Evolutionary conservation across 345 rosid genomes (phyloP), one percentile per base, ranked within the genome.

Genomic region (Citrus hindsii): DNA sequence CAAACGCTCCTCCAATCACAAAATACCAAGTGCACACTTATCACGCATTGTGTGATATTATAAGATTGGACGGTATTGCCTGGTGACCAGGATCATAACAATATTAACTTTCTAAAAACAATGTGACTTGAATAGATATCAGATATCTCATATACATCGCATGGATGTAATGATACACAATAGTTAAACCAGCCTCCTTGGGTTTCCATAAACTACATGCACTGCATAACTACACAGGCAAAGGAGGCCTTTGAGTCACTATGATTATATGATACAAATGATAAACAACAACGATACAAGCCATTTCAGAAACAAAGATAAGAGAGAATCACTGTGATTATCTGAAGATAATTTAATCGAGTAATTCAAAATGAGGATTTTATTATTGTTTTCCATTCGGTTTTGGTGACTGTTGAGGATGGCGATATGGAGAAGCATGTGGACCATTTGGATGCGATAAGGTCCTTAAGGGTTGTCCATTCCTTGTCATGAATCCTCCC

Each of bases 401-500:
- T 73, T 90, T 93, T 56, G 97, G 95, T 80, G 94, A 93, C 30
- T 73, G 88, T 1, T 76, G 89, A 16, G 82, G 85, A 82, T 86
- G 82, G 40, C 84, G 84, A 82, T 85, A 88, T 25, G 97, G 98
- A 9, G 98, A 89, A 37, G 85, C 88, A 70, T 82, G 89, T 53
- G 83, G 85, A 58, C 84, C 83, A 69, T 89, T 89, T 33, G 88
- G 69, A 66, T 83, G 88, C 27, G 95, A 92, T 67, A 93, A 85
- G 83, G 91, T 90, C 85, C 94, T 89, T 74, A 86, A 21, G 55
- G 92, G 79, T n/a, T 89, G 92, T 65, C 98, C 98, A 38, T 93
- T 93, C 87, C 95, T 89, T 27, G 88, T 81, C 18, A 89, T 71
- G 73, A 89, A 91, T 80, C 92, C 98, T 48, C 82, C 94, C 33